Evolutionary conservation across 192 early-diverging fungal species (phyloP).

Genomic region (Funneliformis geosporum): DNA sequence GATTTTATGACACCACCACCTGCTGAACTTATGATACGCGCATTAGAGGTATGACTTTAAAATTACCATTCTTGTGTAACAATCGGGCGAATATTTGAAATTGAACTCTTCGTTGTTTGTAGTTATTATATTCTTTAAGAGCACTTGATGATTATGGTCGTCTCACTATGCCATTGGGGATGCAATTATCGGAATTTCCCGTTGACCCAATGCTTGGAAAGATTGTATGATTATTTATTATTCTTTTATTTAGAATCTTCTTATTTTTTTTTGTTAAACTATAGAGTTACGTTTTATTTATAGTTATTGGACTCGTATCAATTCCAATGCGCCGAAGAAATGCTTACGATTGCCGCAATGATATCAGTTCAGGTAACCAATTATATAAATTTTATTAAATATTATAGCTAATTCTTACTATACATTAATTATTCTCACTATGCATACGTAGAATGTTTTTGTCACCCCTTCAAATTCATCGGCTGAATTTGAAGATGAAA

Average conservation of each 20-base stretch:
- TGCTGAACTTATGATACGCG: conserved; percentile 66
- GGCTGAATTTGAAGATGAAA: conserved; percentile 53
- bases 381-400: not conserved
- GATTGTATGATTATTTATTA: conserved; percentile 41
- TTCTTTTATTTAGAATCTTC: not conserved
- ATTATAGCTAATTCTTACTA: not conserved
- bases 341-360: conserved; percentile 79
- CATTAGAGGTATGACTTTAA: conserved; percentile 54
- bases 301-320: conserved; percentile 60
- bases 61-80: not conserved
- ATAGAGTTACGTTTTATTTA: not conserved
- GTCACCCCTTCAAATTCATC: conserved; percentile 39
- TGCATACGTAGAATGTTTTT: conserved; percentile 46
- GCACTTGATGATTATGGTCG: conserved; percentile 71
- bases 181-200: conserved; percentile 73
- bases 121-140: conserved; percentile 72
- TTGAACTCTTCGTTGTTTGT: not conserved
- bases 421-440: not conserved
- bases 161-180: conserved; percentile 70
- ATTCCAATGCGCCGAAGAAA: conserved; percentile 72
- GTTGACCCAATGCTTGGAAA: conserved; percentile 71
- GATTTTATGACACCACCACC: conserved; percentile 80
- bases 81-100: not conserved
- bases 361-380: conserved; percentile 66
- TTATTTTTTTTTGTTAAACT: not conserved